Percentiles rank a stretch among this genome's conserved stretches.
These are phyloP conservation scores for Betula pendula DNA, from an alignment of 306 rosid species.

Conservation along the genomic window DNA sequence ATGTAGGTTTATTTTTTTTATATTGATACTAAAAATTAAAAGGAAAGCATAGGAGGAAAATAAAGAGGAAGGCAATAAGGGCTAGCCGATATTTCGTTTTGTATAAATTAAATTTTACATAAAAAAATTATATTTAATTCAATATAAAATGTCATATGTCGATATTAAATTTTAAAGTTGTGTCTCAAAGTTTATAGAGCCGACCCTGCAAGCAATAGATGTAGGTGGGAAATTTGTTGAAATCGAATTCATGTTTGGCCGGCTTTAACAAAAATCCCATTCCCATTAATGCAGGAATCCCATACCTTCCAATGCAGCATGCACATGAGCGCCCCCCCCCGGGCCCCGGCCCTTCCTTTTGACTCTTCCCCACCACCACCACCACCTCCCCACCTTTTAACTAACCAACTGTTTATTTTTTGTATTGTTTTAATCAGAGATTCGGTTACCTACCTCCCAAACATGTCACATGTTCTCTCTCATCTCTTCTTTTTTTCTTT, in stretches of 20 bases:
- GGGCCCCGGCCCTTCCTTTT: background rate
- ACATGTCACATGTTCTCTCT: slow-evolving; percentile 45
- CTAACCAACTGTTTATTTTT: slow-evolving; percentile 31
- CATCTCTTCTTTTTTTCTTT: slow-evolving; percentile 9
- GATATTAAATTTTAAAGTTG: no score
- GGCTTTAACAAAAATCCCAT: no score
- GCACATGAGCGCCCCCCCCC: slow-evolving; percentile 33
- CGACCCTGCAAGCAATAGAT: no score
- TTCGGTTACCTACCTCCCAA: slow-evolving; percentile 52
- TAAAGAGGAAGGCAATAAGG: slow-evolving; percentile 1
- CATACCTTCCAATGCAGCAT: slow-evolving; percentile 33
- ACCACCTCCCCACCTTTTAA: slow-evolving; percentile 32
- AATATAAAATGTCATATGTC: no score
- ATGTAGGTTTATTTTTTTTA: no score
- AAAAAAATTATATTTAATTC: no score
- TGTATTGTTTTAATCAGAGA: slow-evolving; percentile 20
- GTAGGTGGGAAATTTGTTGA: no score
- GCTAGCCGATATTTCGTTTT: no score
- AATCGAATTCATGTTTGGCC: no score
- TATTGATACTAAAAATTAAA: no score
- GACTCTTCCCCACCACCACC: slow-evolving; percentile 20
- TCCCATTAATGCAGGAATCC: slow-evolving; percentile 38
- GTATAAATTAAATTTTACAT: no score
- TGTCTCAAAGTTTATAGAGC: no score
- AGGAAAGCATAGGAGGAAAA: background rate